phyloP scores from a whole-genome alignment of 371 early-diverging fungal genomes.

The Mortierella polycephala region DNA sequence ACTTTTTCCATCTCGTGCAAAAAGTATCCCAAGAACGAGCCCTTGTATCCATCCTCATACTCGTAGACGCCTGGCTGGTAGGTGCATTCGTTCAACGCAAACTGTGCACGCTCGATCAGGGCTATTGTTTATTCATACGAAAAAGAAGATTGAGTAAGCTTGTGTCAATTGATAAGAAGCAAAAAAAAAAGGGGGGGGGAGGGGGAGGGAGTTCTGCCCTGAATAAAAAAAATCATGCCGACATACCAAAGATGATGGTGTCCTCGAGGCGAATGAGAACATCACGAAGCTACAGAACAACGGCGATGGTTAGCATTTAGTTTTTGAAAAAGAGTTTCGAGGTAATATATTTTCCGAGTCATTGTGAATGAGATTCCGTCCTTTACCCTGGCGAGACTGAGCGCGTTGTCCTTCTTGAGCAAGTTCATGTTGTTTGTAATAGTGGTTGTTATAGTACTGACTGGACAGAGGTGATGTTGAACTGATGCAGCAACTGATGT shows the following conservation, averaged over 20 bases:
- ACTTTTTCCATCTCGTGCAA: constrained; percentile 91
- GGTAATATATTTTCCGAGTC: neutral
- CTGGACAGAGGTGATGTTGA: too few relatives aligned
- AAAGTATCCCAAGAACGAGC: constrained; percentile 89
- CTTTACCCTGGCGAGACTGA: constrained; percentile 42
- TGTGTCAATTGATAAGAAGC: neutral
- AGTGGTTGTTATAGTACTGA: neutral
- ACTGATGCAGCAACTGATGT: too few relatives aligned
- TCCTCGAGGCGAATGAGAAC: constrained; percentile 92
- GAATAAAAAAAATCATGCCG: neutral
- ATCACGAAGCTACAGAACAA: constrained; percentile 71
- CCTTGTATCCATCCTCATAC: constrained; percentile 70
- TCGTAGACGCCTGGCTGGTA: constrained; percentile 78
- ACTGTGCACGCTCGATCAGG: constrained; percentile 94
- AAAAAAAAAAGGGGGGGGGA: neutral
- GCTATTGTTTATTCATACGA: constrained; percentile 56
- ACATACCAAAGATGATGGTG: constrained; percentile 92
- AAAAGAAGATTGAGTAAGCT: neutral
- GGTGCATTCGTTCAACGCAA: constrained; percentile 81
- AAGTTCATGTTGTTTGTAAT: constrained; percentile 57
- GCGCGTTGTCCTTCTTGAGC: constrained; percentile 54
- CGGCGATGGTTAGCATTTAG: constrained; percentile 22
- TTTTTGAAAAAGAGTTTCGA: neutral
- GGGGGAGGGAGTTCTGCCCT: too few relatives aligned
- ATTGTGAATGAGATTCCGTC: neutral